Evolutionary conservation across 352 stramenopile genomes (phyloP).

Genomic region (Phytophthora colocasiae): DNA sequence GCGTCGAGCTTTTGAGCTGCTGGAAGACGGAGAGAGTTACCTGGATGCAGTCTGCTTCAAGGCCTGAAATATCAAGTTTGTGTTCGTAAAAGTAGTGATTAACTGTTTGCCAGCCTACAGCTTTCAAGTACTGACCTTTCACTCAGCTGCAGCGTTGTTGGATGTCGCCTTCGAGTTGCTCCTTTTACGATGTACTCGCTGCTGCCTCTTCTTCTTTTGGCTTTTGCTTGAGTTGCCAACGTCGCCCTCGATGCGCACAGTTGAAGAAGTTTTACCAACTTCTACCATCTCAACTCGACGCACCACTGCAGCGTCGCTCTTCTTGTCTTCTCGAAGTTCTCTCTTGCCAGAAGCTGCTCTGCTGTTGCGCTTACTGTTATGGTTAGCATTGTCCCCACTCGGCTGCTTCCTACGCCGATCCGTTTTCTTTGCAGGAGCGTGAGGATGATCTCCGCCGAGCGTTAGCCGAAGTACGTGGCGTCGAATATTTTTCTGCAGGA

Average conservation of each 20-base stretch:
- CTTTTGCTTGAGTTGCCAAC: conserved; percentile 18
- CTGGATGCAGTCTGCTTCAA: conserved; percentile 30
- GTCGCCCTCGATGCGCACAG: conserved; percentile 12
- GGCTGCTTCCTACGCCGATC: conserved; percentile 34
- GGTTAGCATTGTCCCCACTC: conserved; percentile 3
- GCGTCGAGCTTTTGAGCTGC: conserved; percentile 49
- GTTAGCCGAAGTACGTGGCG: conserved; percentile 39
- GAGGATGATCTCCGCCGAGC: conserved; percentile 13
- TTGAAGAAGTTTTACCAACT: conserved; percentile 1
- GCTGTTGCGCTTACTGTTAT: conserved; percentile 3
- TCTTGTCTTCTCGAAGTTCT: conserved; percentile 16
- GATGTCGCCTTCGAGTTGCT: conserved; percentile 16
- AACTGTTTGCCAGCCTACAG: conserved; percentile 2
- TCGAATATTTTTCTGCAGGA: conserved; percentile 20
- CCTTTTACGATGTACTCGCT: conserved; percentile 23
- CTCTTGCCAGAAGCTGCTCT: conserved; percentile 21
- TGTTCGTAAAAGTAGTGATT: conserved; percentile 19
- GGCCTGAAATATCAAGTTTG: not conserved
- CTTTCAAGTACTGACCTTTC: conserved; percentile 9
- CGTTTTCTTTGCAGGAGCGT: conserved; percentile 21
- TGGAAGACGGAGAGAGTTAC: conserved; percentile 53
- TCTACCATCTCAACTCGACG: conserved; percentile 16
- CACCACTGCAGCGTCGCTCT: conserved; percentile 6
- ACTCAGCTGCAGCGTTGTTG: conserved; percentile 16
- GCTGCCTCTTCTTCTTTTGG: conserved; percentile 41